A percentile compares a stretch with the other conserved stretches of the same genome.
Conservation (phyloP, 441 rosid species). For the Melastoma candidum region DNA sequence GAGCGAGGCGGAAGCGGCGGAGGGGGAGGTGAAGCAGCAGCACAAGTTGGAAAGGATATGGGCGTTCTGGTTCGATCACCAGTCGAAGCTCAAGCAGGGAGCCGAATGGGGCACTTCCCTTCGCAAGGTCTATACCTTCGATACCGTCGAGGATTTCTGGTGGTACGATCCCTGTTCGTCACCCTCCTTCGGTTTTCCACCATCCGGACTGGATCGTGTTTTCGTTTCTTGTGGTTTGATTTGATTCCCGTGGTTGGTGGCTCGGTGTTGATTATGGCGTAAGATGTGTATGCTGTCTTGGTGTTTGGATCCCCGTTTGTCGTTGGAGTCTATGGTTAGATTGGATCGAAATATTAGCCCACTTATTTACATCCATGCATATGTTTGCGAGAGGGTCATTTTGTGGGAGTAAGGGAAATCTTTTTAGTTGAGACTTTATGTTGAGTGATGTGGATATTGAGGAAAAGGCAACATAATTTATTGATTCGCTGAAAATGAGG, state of each 20-base stretch:
- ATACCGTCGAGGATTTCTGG: constrained; percentile 95
- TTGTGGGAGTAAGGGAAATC: too few relatives aligned
- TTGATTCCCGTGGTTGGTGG: background rate
- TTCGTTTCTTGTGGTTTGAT: background rate
- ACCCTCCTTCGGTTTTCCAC: background rate
- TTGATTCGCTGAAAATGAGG: background rate
- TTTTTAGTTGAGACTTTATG: too few relatives aligned
- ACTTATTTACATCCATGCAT: too few relatives aligned
- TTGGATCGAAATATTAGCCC: too few relatives aligned
- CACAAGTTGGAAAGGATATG: constrained; percentile 77
- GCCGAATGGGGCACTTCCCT: constrained; percentile 77
- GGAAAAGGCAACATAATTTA: too few relatives aligned
- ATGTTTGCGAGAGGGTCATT: too few relatives aligned
- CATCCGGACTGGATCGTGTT: background rate
- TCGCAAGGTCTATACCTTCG: constrained; percentile 67
- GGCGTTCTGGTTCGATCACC: constrained; percentile 86
- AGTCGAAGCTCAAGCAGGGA: constrained; percentile 69
- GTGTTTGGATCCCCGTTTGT: too few relatives aligned
- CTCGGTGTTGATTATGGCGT: background rate
- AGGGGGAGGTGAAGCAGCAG: constrained; percentile 27
- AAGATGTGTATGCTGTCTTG: too few relatives aligned
- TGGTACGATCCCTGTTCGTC: constrained; percentile 28
- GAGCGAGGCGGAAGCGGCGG: background rate
- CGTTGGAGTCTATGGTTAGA: too few relatives aligned
- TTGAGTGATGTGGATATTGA: too few relatives aligned